Evolutionary conservation across 2,329 filamentous ascomycete species (phyloP), one percentile per base, ranked within the genome.

Genomic region (Ophiocordyceps australis): DNA sequence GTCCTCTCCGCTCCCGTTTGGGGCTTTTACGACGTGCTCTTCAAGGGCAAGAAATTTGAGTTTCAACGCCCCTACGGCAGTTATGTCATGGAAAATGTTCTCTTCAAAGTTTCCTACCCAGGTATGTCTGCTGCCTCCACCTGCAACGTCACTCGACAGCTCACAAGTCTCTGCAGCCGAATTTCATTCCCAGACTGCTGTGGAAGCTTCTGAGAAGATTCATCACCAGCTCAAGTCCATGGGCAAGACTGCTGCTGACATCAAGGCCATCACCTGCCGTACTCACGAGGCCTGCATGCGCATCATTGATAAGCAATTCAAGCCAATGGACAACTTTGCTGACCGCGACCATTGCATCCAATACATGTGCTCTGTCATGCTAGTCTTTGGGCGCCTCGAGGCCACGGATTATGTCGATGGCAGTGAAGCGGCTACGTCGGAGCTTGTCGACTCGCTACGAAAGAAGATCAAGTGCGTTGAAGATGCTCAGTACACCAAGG

Each of bases 261-360:
- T 98, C 62, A 86, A 92, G 62, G 67, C 68, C 33, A 71, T 98
- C 44, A 83, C 77, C 40, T 93, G 86, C 71, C 77, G 89, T 43
- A 98, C 89, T 7, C 89, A 98, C 61, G 89, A 98, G 59, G 89
- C 89, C 31, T 95, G 89, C 62, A 72, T 98, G 49, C 83, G 89
- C 45, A 98, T 98, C 58, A 98, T 98, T 45, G 89, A 98, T 70
- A 98, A 98, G 69, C 89, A 98, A 60, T 91, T 93, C 69, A 95
- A 94, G 70, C 75, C 85, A 41, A 92, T 98, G 81, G 85, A 94
- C 65, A 98, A 98, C 73, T 98, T 95, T 47, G 89, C 89, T 46
- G 89, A 98, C 59, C 83, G 89, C 46, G 89, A 98, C 57, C 89
- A 98, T 69, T 98, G 89, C 60, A 86, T 98, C 40, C 89, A 95